Base-by-base conservation (phyloP, 225 moss, liverwort and hornwort species). In the Bryum argenteum region DNA sequence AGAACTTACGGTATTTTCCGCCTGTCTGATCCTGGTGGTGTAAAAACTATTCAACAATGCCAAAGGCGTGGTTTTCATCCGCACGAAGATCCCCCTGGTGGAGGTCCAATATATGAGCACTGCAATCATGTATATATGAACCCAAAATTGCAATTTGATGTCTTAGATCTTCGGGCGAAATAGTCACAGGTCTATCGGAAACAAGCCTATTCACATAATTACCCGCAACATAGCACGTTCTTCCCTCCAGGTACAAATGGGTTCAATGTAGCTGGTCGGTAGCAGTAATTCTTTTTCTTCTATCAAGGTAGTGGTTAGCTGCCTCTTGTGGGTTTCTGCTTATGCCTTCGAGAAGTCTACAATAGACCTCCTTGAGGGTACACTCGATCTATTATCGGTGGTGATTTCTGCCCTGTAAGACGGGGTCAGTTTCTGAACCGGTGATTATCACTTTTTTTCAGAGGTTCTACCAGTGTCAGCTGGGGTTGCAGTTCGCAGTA, bases 41-140 rank as follows among this genome's bases (percentile, higher is more conserved):
- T 98, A 68, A 92, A 92, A 82, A 85, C 85, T 70, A 94, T 98
- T 74, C 97, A 92, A 76, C 83, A 92, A 60, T 98, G 97, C 71
- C 73, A 92, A 67, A 87, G 73, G 78, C 94, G 97, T 74, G 97
- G 97, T 42, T 98, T 98, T 74, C 97, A 98, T 88, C 94, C 94
- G 62, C 97, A 98, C 47, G 88, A 92, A 77, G 84, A 88, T 41
- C 94, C 90, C 68, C 76, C 79, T 40, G 94, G 84, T 67, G 97
- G 97, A 71, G 85, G 94, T 58, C 86, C 88, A 37, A 89, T 98
- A 18, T 98, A 98, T 79, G 94, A 94, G 83, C 94, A 92, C 63
- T 94, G 94, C 73, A 79, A 88, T 48, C 97, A 98, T 75, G 97
- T 98, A 43, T 94, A 83, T 84, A 91, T 98, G 97, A 94, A 84